phyloP scores from a whole-genome alignment of 129 eudicot species.

The Heracleum sosnowskyi region DNA sequence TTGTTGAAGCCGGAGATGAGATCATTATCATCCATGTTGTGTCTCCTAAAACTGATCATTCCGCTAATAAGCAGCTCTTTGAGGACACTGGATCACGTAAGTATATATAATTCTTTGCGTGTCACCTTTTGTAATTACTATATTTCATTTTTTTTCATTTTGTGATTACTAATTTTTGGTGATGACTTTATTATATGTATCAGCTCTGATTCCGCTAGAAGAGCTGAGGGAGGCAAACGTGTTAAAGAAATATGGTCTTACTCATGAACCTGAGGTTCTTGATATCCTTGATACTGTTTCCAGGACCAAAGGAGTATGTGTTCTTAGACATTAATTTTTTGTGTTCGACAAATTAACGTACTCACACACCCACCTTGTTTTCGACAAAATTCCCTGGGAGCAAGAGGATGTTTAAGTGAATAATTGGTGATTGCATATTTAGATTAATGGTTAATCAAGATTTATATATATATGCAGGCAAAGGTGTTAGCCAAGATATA shows the following conservation, averaged over 20 bases:
- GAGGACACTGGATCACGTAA: conserved; percentile 77
- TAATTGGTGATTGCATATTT: not conserved
- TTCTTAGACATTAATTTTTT: not conserved
- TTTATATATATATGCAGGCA: conserved; percentile 22
- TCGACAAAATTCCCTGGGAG: too few species aligned
- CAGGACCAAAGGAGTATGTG: conserved; percentile 31
- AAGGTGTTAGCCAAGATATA: conserved; percentile 66
- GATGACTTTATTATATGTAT: not conserved
- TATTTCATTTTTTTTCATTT: not conserved
- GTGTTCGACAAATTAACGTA: not conserved
- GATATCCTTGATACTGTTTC: conserved; percentile 53
- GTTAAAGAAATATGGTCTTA: conserved; percentile 56
- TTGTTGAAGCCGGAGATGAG: conserved; percentile 43
- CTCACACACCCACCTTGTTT: too few species aligned
- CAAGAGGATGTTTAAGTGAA: not conserved
- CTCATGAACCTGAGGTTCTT: conserved; percentile 61
- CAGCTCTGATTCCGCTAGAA: conserved; percentile 71
- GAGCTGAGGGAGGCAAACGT: conserved; percentile 54
- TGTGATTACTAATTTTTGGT: not conserved
- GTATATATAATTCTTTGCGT: not conserved
- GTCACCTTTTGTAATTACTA: not conserved
- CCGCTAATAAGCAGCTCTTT: conserved; percentile 62
- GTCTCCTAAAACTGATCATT: conserved; percentile 63
- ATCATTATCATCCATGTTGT: conserved; percentile 44
- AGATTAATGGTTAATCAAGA: not conserved